These are phyloP conservation scores for Cystobasidium tubakii DNA, from an alignment of 768 basidiomycete genomes.

Conservation along the genomic window DNA sequence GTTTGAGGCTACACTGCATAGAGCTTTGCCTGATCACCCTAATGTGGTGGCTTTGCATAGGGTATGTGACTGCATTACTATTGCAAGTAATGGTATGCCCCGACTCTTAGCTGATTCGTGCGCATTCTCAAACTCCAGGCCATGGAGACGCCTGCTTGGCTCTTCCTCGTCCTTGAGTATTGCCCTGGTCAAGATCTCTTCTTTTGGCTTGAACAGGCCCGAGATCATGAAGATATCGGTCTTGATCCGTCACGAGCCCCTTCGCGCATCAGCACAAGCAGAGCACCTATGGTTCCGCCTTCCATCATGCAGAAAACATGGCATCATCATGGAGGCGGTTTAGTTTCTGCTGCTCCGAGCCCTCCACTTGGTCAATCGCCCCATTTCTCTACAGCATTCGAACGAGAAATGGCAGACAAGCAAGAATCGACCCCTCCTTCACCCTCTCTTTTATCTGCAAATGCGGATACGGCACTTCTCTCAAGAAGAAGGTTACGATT, in stretches of 20 bases:
- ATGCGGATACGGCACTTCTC: constrained; percentile 69
- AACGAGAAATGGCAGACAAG: constrained; percentile 11
- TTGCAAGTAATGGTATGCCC: not conserved
- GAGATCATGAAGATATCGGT: constrained; percentile 37
- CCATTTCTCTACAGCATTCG: constrained; percentile 2
- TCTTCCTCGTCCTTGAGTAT: constrained; percentile 88
- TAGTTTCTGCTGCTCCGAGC: constrained; percentile 30
- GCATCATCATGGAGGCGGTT: constrained; percentile 21
- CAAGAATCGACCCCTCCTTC: constrained; percentile 69
- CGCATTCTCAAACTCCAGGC: constrained; percentile 53
- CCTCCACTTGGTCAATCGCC: constrained; percentile 5
- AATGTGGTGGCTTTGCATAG: constrained; percentile 93
- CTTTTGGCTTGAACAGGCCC: constrained; percentile 91
- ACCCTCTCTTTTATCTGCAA: constrained; percentile 77
- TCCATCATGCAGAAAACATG: constrained; percentile 3
- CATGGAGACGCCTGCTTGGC: constrained; percentile 80
- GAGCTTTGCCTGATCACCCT: constrained; percentile 77
- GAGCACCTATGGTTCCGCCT: constrained; percentile 36
- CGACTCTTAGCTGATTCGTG: not conserved
- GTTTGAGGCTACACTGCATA: constrained; percentile 93
- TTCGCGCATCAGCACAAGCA: constrained; percentile 46
- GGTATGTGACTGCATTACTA: constrained; percentile 25
- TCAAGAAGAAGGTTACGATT: constrained; percentile 80
- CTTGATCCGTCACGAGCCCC: constrained; percentile 46
- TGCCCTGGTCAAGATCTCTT: constrained; percentile 96